These are phyloP conservation scores for Suillus weaverae DNA, from an alignment of 768 basidiomycete genomes.

Conservation along the genomic window DNA sequence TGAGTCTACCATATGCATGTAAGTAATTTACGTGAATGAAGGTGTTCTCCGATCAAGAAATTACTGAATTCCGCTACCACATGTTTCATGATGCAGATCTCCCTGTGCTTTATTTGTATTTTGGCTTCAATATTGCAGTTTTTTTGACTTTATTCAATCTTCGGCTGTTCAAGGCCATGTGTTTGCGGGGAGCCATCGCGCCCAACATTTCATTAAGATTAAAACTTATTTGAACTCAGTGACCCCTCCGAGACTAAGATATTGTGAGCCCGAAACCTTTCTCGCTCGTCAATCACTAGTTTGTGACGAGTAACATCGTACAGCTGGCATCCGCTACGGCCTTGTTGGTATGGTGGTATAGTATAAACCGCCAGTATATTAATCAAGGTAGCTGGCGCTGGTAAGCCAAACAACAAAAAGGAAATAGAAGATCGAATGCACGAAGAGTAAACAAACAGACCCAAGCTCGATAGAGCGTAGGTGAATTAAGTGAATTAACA, in stretches of 20 bases:
- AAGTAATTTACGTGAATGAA: background rate
- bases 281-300: background rate
- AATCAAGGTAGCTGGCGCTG: background rate
- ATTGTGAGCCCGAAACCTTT: background rate
- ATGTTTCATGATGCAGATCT: background rate
- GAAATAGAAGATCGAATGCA: background rate
- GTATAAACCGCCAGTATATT: background rate
- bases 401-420: slow-evolving; percentile 5
- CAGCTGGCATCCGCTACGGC: background rate
- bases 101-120: background rate
- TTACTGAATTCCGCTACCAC: background rate
- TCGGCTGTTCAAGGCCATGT: background rate
- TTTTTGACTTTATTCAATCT: background rate
- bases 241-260: background rate
- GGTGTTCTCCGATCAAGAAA: background rate
- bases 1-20: background rate
- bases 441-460: background rate
- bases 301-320: background rate
- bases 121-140: background rate
- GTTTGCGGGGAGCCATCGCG: slow-evolving; percentile 2
- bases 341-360: background rate
- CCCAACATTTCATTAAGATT: background rate
- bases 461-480: background rate
- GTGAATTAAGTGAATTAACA: slow-evolving; percentile 1
- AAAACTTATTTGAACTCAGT: background rate